Evolutionary conservation across 2,329 filamentous ascomycete genomes (phyloP).

Genomic region (Aureobasidium mangrovei): DNA sequence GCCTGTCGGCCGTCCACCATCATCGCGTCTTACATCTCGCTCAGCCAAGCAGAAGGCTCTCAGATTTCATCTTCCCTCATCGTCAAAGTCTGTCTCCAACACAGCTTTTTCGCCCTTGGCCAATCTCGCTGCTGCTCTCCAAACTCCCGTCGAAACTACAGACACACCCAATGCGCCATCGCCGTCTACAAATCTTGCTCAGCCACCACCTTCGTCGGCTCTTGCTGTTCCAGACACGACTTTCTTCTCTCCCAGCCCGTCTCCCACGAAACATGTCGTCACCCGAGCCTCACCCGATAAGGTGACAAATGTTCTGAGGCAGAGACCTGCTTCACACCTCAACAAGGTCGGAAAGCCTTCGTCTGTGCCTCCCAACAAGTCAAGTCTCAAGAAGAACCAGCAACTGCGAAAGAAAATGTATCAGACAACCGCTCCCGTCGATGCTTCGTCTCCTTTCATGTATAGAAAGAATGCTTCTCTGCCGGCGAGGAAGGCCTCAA

Average conservation of each 20-base stretch:
- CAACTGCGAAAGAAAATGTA: background rate
- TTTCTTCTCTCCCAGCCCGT: background rate
- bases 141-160: background rate
- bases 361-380: background rate
- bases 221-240: background rate
- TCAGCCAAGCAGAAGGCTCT: background rate
- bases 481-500: background rate
- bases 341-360: background rate
- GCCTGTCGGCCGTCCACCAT: background rate
- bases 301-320: background rate
- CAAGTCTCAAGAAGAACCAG: background rate
- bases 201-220: background rate
- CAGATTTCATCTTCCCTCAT: background rate
- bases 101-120: background rate
- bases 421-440: background rate
- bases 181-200: background rate
- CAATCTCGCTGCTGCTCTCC: background rate
- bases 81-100: background rate
- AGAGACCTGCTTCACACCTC: background rate
- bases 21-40: background rate
- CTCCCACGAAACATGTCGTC: background rate
- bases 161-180: background rate
- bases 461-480: constrained; percentile 2
- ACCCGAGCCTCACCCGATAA: background rate
- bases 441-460: constrained; percentile 7